Evolutionary conservation across 108 stramenopile genomes (phyloP), one percentile per base, ranked within the genome.

Genomic region (Asterionellopsis glacialis): DNA sequence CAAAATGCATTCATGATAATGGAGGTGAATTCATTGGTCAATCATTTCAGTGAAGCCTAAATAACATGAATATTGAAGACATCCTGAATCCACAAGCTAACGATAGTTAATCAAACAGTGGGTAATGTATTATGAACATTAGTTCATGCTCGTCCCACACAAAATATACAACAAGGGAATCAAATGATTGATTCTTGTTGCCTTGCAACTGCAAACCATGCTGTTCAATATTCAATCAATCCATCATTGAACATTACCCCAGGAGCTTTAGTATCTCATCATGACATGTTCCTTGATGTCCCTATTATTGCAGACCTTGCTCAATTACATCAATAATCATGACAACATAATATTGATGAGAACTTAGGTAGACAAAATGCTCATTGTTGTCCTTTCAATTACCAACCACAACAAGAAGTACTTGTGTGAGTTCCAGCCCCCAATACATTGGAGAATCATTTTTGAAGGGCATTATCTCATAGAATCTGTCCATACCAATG

Each of bases 21-120:
- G 82, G 82, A 0, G 51, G 59, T 3, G 82, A 83, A 53, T 83
- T 79, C 52, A 60, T 55, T 33, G 77, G 82, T 12, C 19, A 33
- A 18, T 55, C 62, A 14, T 79, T 71, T 39, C 71, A 74, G 57
- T 5, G 24, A 11, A 11, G 67, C 23, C 51, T 75, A 0, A 1
- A 24, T 0, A 1, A 15, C 10, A 39, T 54, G 12, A 42, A 52
- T 12, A 74, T 81, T 58, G 27, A 64, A 14, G 56, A 44, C 49
- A 52, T 45, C n/a, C 55, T 54, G 9, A 74, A 47, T 44, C 64
- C 71, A 73, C 0, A 59, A 77, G 1, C 54, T 16, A 22, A 75
- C 76, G 58, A 41, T 72, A 40, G 58, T 76, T 48, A 74, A 75
- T 51, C 74, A 75, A 23, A 56, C 62, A 2, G 54, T 76, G 1